A percentile compares a stretch with the other conserved stretches of the same genome.
phyloP scores from a whole-genome alignment of 1,139 yeast genomes.

The Kodamaea fungicola region DNA sequence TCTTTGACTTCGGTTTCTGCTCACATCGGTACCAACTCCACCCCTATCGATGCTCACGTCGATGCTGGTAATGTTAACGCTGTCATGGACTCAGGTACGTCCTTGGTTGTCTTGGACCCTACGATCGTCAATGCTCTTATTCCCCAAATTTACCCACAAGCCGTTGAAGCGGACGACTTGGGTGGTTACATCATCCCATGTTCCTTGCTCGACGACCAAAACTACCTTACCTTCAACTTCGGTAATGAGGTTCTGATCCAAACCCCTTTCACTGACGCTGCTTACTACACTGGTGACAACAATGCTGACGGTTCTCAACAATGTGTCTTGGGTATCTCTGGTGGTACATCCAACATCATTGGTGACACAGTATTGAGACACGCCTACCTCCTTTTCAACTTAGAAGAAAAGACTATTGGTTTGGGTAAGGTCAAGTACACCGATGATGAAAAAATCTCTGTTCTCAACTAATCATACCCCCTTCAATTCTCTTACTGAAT shows the following conservation, averaged over 20 bases:
- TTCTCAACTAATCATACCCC: constrained; percentile 7
- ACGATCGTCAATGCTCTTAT: constrained; percentile 10
- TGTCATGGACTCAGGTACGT: constrained; percentile 39
- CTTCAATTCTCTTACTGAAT: too few species aligned
- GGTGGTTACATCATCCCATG: constrained; percentile 30
- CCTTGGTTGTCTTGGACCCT: constrained; percentile 19
- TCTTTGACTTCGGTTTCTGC: constrained; percentile 17
- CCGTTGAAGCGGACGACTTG: constrained; percentile 12
- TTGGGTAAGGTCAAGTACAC: constrained; percentile 36
- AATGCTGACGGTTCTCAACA: constrained; percentile 8
- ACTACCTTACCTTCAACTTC: constrained; percentile 26
- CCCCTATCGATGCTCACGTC: constrained; percentile 3
- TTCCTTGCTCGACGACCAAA: constrained; percentile 20
- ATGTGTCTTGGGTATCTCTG: constrained; percentile 16
- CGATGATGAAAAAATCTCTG: constrained; percentile 21
- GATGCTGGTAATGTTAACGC: constrained; percentile 18
- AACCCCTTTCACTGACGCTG: constrained; percentile 24
- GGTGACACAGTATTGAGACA: constrained; percentile 39
- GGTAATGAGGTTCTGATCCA: constrained; percentile 15
- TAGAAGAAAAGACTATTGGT: constrained; percentile 35
- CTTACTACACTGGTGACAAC: constrained; percentile 15
- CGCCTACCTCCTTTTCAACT: constrained; percentile 36
- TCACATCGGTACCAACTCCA: constrained; percentile 1
- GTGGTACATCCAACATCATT: constrained; percentile 16
- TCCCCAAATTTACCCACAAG: constrained; percentile 11